Base-by-base conservation (phyloP, 2,329 filamentous ascomycete genomes). In the Calycina herbarum region DNA sequence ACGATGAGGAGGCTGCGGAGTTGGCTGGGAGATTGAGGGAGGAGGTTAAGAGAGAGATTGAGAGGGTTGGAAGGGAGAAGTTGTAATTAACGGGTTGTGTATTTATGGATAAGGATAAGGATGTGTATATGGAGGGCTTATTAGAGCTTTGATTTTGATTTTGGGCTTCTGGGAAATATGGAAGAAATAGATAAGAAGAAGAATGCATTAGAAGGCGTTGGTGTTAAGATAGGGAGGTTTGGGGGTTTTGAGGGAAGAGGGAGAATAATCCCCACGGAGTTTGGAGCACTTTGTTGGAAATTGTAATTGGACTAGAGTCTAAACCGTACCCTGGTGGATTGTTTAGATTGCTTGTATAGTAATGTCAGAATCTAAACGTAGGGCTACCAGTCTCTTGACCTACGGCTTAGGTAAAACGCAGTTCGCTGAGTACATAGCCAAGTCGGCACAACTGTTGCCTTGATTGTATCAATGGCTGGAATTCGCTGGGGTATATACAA, bases 1-100 rank as follows among this genome's bases (percentile, higher is more conserved):
- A 94, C 72, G 91, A 94, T 48, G 89, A 91, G 11, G 91, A 94
- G 70, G 92, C 85, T 0, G 82, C 76, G 20, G 79, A 74, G 64
- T 74, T 94, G 67, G 89, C 89, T 6, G 82, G 76, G 56, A 79
- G 82, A 71, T 76, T 90, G 27, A 79, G 86, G 67, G 73, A 76
- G 57, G 79, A 81, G 64, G 76, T 89, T 35, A 81, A 79, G 24
- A 75, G 66, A 0, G 78, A 79, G 58, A 77, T 87, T 1, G 74
- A 85, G 61, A 70, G 76, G 54, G 69, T 72, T 40, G 66, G 61
- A 33, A 68, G 62, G 61, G 64, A 64, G 33, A 73, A 72, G 62
- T 66, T 73, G 67, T 73, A 51, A 59, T 45, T 20, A 57, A 38
- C 15, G 7, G 20, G 57, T 27, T 33, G 15, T 58, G 17, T 51